Conservation (phyloP, 1,139 yeast species). For the Kodamaea ohmeri region DNA sequence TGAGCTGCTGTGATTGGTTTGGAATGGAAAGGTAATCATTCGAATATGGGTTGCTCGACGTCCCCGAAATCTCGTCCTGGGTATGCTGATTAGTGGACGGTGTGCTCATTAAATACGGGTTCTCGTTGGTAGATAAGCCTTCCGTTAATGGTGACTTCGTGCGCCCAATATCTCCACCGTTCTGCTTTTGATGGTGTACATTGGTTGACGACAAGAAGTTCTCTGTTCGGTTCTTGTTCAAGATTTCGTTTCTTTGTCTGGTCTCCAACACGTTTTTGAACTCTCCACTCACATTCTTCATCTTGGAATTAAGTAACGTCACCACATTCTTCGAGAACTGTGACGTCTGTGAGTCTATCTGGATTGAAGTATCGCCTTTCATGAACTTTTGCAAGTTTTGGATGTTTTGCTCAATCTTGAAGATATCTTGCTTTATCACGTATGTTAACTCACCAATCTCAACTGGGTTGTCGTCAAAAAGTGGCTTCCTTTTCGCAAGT, state of each 20-base stretch:
- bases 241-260: slow-evolving; percentile 81
- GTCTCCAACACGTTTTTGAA: slow-evolving; percentile 85
- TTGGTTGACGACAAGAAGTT: slow-evolving; percentile 64
- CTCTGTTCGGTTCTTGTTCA: slow-evolving; percentile 79
- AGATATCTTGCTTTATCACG: slow-evolving; percentile 89
- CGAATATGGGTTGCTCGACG: slow-evolving; percentile 20
- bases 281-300: slow-evolving; percentile 89
- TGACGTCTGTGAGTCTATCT: slow-evolving; percentile 56
- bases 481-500: slow-evolving; percentile 85
- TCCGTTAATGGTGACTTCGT: slow-evolving; percentile 10
- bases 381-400: slow-evolving; percentile 60
- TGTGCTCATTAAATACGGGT: slow-evolving; percentile 38
- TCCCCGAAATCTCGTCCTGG: slow-evolving; percentile 6
- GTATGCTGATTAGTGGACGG: slow-evolving; percentile 1
- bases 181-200: slow-evolving; percentile 23
- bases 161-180: slow-evolving; percentile 19
- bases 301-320: slow-evolving; percentile 78
- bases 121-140: slow-evolving; percentile 27
- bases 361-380: slow-evolving; percentile 46
- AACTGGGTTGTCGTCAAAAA: slow-evolving; percentile 90
- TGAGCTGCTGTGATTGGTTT: slow-evolving; percentile 72
- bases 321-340: slow-evolving; percentile 86
- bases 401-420: slow-evolving; percentile 76
- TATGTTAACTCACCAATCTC: slow-evolving; percentile 92
- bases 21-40: slow-evolving; percentile 58